Base-by-base conservation (phyloP, 768 basidiomycete genomes). In the Serendipita vermifera region DNA sequence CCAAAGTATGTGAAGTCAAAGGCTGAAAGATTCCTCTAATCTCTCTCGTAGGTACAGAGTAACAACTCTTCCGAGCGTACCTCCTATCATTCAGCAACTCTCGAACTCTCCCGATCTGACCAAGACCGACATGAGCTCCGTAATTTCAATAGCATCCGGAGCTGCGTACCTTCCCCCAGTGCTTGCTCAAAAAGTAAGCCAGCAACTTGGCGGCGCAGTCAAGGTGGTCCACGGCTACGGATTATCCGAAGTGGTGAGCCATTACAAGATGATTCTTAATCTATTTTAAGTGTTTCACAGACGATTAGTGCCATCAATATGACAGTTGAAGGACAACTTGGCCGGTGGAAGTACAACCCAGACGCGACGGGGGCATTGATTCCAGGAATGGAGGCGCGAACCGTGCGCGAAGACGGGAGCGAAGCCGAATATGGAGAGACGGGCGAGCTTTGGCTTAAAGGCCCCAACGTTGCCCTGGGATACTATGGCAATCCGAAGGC, bases 381-480 rank as follows among this genome's bases (percentile, higher is more conserved):
- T 27, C 81, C 91, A 0, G 84, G 85, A 60, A 74, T 91, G 31
- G 79, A 91, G 64, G 81, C 83, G 1, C 75, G 84, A 5, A 65
- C 94, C 7, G 78, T 92, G 5, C 71, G 76, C 3, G 78, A 81
- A 56, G 80, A 79, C 2, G 80, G 77, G 0, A 77, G 71, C 7
- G 80, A 81, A n/a, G 77, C 76, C 2, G 64, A 67, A 6, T 70
- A 70, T 36, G 82, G 82, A 0, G 72, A 81, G 55, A 71, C 78
- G 0, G 89, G 91, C 15, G 90, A 93, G 67, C 66, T 94, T 14
- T 92, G 88, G 87, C 55, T 92, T 2, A 75, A 80, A 46, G 88
- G 89, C 0, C 82, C 84, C 3, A 78, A 72, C 1, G 72, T 92
- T 35, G 89, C 90, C 86, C 89, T 87, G 73, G 81, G 79, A 57